Base-by-base conservation (phyloP, 225 moss, liverwort and hornwort genomes). In the Marchantia paleacea region DNA sequence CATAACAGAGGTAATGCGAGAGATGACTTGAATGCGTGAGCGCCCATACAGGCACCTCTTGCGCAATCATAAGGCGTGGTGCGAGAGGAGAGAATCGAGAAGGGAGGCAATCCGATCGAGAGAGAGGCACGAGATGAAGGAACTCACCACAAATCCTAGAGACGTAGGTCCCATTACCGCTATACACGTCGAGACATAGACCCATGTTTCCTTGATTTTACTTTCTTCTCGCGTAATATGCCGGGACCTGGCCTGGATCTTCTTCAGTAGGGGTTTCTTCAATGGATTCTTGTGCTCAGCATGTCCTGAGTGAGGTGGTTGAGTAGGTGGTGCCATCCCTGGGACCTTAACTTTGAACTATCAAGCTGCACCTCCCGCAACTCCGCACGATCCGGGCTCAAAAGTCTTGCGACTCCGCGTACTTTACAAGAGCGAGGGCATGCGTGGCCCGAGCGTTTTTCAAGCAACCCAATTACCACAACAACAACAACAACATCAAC, bases 91-190 rank as follows among this genome's bases (percentile, higher is more conserved):
- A 49, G 22, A 49, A 70, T 20, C 48, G 68, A 39, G 24, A 62
- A 7, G 6, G n/a, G 25, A 50, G 51, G 12, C 52, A 68, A 30
- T 62, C 6, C 28, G 16, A 52, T 53, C 54, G 12, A 52, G 13
- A 72, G 0, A 12, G 7, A 52, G 51, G 48, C 1, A 70, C 14
- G 58, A 13, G 26, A 11, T 31, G 22, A 55, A 16, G 18, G 51
- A 22, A 77, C 83, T 54, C 83, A 96, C 96, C 85, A 84, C 88
- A 69, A 85, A 94, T 52, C 96, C 96, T 77, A 92, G 75, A 7
- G 90, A 82, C 15, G 90, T 78, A 74, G 89, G 85, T 13, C 90
- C 94, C 75, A 96, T 78, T 67, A 91, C 92, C 12, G 88, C 90
- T 73, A 91, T 86, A 79, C 91, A 87, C 54, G 96, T 96, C 0